A percentile compares a stretch with the other conserved stretches of the same genome.
phyloP scores from a whole-genome alignment of 2,329 filamentous ascomycete species.

The Cladophialophora immunda region DNA sequence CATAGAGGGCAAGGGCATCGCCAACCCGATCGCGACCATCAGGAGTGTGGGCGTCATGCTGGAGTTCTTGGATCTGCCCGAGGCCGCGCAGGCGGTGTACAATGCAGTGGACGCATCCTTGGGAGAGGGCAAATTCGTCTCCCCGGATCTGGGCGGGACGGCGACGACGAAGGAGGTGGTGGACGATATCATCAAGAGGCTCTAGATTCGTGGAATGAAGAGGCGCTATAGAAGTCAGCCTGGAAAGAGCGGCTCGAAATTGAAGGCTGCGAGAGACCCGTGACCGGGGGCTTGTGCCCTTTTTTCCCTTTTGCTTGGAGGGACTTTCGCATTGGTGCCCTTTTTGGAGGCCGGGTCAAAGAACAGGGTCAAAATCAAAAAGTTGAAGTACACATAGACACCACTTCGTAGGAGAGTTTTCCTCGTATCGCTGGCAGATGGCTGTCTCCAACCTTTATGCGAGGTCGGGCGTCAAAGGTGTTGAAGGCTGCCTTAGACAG shows the following conservation, averaged over 20 bases:
- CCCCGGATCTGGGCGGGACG: constrained; percentile 87
- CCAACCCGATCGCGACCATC: constrained; percentile 95
- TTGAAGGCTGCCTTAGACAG: no score
- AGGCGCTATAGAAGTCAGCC: background rate
- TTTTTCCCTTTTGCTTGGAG: no score
- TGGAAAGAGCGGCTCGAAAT: background rate
- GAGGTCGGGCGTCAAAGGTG: no score
- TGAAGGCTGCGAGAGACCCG: background rate
- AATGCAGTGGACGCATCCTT: constrained; percentile 90
- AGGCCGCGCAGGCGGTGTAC: constrained; percentile 89
- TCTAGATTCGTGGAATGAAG: constrained; percentile 60
- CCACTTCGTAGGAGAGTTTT: background rate
- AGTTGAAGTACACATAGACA: background rate
- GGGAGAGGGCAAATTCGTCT: constrained; percentile 81
- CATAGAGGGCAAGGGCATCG: constrained; percentile 90
- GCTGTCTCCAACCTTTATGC: background rate
- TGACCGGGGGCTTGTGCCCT: background rate
- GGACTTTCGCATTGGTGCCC: no score
- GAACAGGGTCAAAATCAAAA: background rate
- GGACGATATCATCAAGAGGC: constrained; percentile 81
- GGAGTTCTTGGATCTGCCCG: constrained; percentile 89
- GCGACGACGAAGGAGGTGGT: constrained; percentile 88
- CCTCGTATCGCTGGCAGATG: no score
- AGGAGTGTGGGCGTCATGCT: constrained; percentile 93
- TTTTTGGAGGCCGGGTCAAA: no score